Base-by-base conservation (phyloP, 345 rosid genomes). In the Lagerstroemia speciosa region DNA sequence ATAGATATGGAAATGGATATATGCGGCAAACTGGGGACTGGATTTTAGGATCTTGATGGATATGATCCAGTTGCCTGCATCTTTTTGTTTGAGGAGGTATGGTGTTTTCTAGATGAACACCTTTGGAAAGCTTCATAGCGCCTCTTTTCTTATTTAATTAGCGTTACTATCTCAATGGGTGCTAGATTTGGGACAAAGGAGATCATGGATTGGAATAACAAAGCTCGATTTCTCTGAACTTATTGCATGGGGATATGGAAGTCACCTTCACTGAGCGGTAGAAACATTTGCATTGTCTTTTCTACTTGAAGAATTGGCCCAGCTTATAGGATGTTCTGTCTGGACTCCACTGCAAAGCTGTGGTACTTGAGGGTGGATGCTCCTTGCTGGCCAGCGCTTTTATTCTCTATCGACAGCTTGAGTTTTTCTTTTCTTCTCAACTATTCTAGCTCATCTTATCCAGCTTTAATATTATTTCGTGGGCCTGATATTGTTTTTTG, bases 71-170 rank as follows among this genome's bases (percentile, higher is more conserved):
- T 89, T 86, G 84, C 88, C 78, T 82, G 83, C 89, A 87, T 84
- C 79, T 85, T 80, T 85, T 83, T 81, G 84, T 85, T 83, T 88
- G 76, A 83, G 76, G 97, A 95, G 97, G 98, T 88, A 91, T 89
- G 93, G 85, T 80, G 81, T 83, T 86, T 81, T 87, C 78, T 77
- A 83, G 87, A 85, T 80, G 87, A 89, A 89, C 79, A 84, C 79
- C 81, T 88, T 84, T 85, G 78, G 84, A 85, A 79, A 79, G 83
- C 76, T 41, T 83, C 74, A 68, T 71, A 73, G 78, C 75, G 76
- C 81, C 78, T 78, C 72, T 76, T 76, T 77, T 84, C 82, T 89
- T 76, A 85, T 82, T 67, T 72, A 38, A 73, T 78, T 81, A 80
- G 89, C 83, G 80, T 86, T 41, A 72, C 76, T 80, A 78, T 77